These are phyloP conservation scores for Phytophthora tubulina DNA, from an alignment of 352 stramenopile species.

Conservation along the genomic window DNA sequence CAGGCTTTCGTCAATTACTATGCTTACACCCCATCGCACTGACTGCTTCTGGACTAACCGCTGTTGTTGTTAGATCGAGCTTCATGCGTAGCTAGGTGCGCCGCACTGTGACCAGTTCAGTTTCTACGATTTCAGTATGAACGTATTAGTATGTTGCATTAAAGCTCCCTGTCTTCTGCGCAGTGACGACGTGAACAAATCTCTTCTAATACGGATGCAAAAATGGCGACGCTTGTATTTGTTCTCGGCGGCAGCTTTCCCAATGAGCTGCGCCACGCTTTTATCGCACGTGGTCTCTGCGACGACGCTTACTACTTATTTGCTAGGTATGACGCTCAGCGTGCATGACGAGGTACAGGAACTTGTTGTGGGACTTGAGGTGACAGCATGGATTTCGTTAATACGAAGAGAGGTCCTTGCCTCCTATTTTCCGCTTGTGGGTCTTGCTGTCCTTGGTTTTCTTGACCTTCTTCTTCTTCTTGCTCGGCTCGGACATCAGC, in stretches of 20 bases:
- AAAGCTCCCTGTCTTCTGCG: not conserved
- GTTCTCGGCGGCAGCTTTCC: constrained; percentile 35
- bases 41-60: constrained; percentile 29
- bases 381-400: not conserved
- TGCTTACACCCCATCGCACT: constrained; percentile 5
- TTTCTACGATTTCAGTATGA: constrained; percentile 16
- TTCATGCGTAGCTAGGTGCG: constrained; percentile 11
- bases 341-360: constrained; percentile 22
- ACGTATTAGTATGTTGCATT: not conserved
- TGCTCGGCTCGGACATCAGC: constrained; percentile 16
- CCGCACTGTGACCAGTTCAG: constrained; percentile 1
- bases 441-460: constrained; percentile 23
- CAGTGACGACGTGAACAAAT: constrained; percentile 3
- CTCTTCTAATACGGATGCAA: constrained; percentile 21
- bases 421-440: constrained; percentile 32
- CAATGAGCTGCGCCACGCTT: constrained; percentile 31
- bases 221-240: constrained; percentile 33
- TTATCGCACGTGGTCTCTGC: constrained; percentile 11
- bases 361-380: constrained; percentile 21
- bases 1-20: not conserved
- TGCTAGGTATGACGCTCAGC: constrained; percentile 14
- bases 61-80: constrained; percentile 20
- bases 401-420: constrained; percentile 18
- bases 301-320: constrained; percentile 32
- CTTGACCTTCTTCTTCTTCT: constrained; percentile 37